Evolutionary conservation across 1,284 basidiomycete genomes (phyloP), one percentile per base, ranked within the genome.

Genomic region (Ceratobasidium theobromae): DNA sequence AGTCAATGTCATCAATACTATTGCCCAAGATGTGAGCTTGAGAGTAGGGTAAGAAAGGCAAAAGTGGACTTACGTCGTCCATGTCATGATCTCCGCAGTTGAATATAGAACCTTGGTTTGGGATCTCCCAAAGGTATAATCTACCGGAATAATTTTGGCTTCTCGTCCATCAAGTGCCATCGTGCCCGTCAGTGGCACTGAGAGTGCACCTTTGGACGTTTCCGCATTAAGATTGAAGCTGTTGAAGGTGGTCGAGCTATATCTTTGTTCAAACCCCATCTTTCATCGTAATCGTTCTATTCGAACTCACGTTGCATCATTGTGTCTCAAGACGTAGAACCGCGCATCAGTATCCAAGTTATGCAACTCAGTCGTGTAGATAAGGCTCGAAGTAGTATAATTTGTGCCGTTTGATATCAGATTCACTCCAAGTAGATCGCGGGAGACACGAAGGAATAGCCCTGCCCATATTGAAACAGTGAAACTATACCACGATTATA

Each of bases 401-500:
- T 70, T 54, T 4, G 66, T 66, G 12, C 70, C 58, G 21, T 70
- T 64, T 21, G 70, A 70, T 12, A 70, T 69, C 23, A 60, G 43
- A 32, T 69, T 68, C 18, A 68, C 68, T 28, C 68, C 51, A 27
- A 68, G 51, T 11, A 70, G 16, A 18, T 53, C 51, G 5, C 14
- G 51, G 5, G 51, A 43, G 28, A 71, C 69, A 80, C 80, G 76
- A 9, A 83, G 76, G 73, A 83, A 83, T 14, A 81, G 74, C 21
- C 81, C 80, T 79, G 46, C 6, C 21, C 11, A 5, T 25, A 41
- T 38, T 40, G 11, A 21, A 16, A 14, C 46, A 30, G 54, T 8
- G 38, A 12, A 4, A 6, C 5, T 32, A 4, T 12, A 35, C 16
- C n/a, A n/a, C n/a, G n/a, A n/a, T n/a, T 27, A 23, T 40, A 18